Evolutionary conservation across 176 grass and related monocot genomes (phyloP), one percentile per base, ranked within the genome.

Genomic region (Lolium rigidum): DNA sequence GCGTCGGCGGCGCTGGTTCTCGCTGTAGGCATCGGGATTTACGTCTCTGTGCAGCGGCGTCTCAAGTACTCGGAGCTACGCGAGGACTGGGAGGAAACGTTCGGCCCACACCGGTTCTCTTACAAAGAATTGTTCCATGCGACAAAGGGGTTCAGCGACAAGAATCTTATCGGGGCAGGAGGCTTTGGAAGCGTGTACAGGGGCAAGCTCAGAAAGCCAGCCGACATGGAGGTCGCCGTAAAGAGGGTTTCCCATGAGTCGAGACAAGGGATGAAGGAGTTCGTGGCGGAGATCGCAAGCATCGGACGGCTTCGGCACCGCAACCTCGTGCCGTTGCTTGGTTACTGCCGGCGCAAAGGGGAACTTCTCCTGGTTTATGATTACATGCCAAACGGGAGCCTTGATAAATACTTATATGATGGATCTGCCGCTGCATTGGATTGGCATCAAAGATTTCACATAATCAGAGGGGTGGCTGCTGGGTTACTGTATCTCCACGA

Each of bases 31-130:
- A 1, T 60, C 5, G 10, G 25, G 15, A 50, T 54, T 0, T 79
- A 72, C 84, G 2, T 60, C 76, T 5, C 82, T 5, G 37, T 84
- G 3, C 69, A 44, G 52, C 70, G 77, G 65, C 60, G 77, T 57
- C 25, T 49, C 70, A 92, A 62, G 62, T 92, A 49, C 37, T 74
- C 91, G 1, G 91, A 93, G 72, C 7, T 86, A 2, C 70, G 63
- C 4, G 88, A 93, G 79, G 88, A 90, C 24, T 93, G 92, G 92
- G 92, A 93, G 79, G 5, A 47, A 10, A 52, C 89, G 9, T 88
- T 83, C 46, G 83, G 91, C 0, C 80, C 88, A 2, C 82, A 93
- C 76, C 39, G 88, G 13, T 93, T 93, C 61, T 46, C 49, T 0
- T 93, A 93, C 81, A 90, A 84, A 55, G 88, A 90, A 69, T 4